Evolutionary conservation across 805 yeast species (phyloP), one percentile per base, ranked within the genome.

Genomic region (Phaffomyces thermotolerans): DNA sequence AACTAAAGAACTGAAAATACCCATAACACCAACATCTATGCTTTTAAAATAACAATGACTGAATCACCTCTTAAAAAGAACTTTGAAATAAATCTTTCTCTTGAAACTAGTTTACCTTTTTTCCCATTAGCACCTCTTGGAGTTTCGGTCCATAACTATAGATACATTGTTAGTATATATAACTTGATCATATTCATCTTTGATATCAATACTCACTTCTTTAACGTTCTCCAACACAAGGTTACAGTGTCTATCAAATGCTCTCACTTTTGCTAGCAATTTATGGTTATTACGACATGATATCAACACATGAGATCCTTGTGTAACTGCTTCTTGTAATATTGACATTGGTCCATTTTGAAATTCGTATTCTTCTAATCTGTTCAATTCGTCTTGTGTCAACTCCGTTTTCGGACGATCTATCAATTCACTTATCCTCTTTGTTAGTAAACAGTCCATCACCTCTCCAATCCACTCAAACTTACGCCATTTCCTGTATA

Each of bases 1-100:
- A 27, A 27, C 29, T 13, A 27, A 27, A 27, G 14, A 27, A 27
- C 29, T 27, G 27, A 25, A 25, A 10, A 15, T 17, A 32, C 20
- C 20, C 15, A 34, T 10, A 13, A 22, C 24, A 40, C 34, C 33
- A 24, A 20, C 25, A 12, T 37, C 41, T 36, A 45, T 22, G 74
- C 71, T 46, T 78, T 80, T 52, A 86, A 69, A 8, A 93, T 79
- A 29, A 93, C 81, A 44, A 93, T 85, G 18, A 93, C 95, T 0
- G 96, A 85, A 63, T 93, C 99, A 2, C 99, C 99, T 64, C 99
- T 75, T 34, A 93, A 68, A 58, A 93, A 93, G 76, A 93, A 71
- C 65, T 93, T 93, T 46, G 89, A 78, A 4, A 91, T 79, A 59
- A 87, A 93, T 54, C 98, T 68, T 57, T 85, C 93, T 51, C 76